Evolutionary conservation across 768 basidiomycete species (phyloP).

Genomic region (Kwoniella bestiolae): DNA sequence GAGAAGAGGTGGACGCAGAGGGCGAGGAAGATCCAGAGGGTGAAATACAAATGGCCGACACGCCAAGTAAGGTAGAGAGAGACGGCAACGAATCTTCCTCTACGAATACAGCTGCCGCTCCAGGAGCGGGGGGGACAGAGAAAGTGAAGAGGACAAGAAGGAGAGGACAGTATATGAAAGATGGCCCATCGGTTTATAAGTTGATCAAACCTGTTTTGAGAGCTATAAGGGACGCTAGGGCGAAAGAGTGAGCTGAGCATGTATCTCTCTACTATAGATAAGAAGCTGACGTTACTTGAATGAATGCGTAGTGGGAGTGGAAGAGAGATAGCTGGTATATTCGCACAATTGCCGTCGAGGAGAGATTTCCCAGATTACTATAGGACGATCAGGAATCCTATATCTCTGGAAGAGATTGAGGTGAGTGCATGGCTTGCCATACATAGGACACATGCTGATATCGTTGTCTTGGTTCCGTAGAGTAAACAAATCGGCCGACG

Average conservation of each 20-base stretch:
- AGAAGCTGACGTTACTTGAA: background rate
- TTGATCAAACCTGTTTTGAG: conserved; percentile 47
- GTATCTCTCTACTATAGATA: background rate
- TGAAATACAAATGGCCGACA: conserved; percentile 25
- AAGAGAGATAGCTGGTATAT: conserved; percentile 63
- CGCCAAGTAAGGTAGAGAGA: background rate
- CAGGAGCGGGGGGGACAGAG: background rate
- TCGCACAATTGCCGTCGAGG: conserved; percentile 81
- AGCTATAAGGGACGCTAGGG: conserved; percentile 39
- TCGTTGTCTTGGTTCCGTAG: conserved; percentile 67
- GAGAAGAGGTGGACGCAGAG: conserved; percentile 19
- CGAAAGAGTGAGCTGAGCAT: conserved; percentile 44
- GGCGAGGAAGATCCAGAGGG: conserved; percentile 26
- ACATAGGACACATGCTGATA: conserved; percentile 72
- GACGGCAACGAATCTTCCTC: background rate
- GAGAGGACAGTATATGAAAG: conserved; percentile 46
- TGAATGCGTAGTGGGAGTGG: conserved; percentile 31
- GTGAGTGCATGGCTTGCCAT: conserved; percentile 60
- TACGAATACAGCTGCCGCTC: background rate
- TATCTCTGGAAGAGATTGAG: conserved; percentile 87
- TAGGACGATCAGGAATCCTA: conserved; percentile 73
- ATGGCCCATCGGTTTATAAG: conserved; percentile 49
- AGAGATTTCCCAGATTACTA: conserved; percentile 79
- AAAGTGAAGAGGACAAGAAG: conserved; percentile 16
- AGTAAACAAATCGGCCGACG: conserved; percentile 79